Conservation (phyloP, 2,329 filamentous ascomycete species). For the Xylaria sp. region DNA sequence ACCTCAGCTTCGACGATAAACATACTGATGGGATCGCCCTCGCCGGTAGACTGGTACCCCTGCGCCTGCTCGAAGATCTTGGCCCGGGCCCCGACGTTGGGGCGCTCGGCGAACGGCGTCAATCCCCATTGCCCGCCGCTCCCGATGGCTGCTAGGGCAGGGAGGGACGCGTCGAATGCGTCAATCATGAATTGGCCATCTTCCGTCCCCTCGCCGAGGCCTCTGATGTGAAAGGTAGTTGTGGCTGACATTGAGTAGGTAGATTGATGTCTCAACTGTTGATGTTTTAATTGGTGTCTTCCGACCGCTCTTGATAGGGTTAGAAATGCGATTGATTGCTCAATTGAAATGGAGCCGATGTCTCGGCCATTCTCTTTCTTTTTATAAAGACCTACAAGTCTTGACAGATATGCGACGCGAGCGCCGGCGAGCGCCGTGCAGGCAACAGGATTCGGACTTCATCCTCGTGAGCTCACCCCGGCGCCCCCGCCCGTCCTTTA, state of each 20-base stretch:
- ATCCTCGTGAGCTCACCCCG: not conserved
- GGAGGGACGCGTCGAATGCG: conserved; percentile 36
- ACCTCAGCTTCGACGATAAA: conserved; percentile 38
- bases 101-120: conserved; percentile 23
- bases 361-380: not conserved
- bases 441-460: conserved; percentile 18
- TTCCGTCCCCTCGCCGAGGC: conserved; percentile 12
- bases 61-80: conserved; percentile 21
- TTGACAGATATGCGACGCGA: not conserved
- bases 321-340: not conserved
- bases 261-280: not conserved
- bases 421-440: not conserved
- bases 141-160: conserved; percentile 34
- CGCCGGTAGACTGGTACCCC: conserved; percentile 27
- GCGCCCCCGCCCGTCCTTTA: not conserved
- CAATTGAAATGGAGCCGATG: too few species aligned
- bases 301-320: not conserved
- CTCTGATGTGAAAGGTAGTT: conserved; percentile 30
- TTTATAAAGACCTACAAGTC: not conserved
- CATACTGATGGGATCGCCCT: conserved; percentile 28
- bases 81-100: not conserved
- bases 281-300: not conserved
- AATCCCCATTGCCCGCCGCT: conserved; percentile 39
- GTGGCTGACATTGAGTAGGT: conserved; percentile 17
- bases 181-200: conserved; percentile 36